A percentile compares a stretch with the other conserved stretches of the same genome.
Conservation (phyloP, 2,329 filamentous ascomycete species). For the Cercospora beticola region DNA sequence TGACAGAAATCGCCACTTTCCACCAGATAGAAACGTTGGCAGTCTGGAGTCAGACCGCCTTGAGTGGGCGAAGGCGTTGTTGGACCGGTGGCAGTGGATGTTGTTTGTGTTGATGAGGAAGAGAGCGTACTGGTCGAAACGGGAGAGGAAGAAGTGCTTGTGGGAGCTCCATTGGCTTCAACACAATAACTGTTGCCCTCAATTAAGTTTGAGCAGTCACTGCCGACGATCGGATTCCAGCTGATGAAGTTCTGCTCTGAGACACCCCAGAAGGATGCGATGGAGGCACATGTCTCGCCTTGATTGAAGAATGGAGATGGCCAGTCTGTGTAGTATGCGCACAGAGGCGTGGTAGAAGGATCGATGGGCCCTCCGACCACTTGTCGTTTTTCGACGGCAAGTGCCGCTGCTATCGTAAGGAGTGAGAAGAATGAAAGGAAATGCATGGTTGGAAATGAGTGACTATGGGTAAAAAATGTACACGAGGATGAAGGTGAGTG, state of each 20-base stretch:
- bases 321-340: neutral
- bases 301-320: neutral
- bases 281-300: neutral
- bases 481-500: too few relatives aligned
- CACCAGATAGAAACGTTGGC: slow-evolving; percentile 9
- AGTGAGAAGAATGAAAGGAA: neutral
- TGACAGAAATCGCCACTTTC: slow-evolving; percentile 14
- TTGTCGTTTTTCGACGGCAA: neutral
- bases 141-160: neutral
- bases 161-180: neutral
- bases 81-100: neutral
- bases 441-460: neutral
- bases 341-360: neutral
- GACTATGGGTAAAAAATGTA: neutral
- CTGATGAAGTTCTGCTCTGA: neutral
- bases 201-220: neutral
- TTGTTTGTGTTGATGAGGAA: neutral
- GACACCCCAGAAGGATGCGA: neutral
- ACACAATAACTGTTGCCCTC: neutral
- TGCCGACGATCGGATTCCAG: neutral
- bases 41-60: slow-evolving; percentile 7
- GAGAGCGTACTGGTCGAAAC: neutral
- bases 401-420: neutral
- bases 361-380: neutral
- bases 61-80: neutral